Base-by-base conservation (phyloP, 768 basidiomycete genomes). In the Leucocoprinus sp. region DNA sequence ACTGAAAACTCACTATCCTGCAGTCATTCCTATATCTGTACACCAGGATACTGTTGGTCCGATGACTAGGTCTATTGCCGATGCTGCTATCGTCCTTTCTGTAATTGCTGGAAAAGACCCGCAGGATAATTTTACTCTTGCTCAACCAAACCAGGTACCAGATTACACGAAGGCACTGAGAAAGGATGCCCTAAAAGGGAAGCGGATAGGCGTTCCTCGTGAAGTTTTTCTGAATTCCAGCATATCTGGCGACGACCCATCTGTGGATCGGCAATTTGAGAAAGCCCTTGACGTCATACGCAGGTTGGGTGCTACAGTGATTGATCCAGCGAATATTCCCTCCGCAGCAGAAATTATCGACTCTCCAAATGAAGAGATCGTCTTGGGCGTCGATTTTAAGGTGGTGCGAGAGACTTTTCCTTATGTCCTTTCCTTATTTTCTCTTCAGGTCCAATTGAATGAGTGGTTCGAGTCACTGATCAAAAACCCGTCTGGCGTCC, bases 301-400 rank as follows among this genome's bases (percentile, higher is more conserved):
- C 27, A 50, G 50, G 2, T 60, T 76, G 1, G 74, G 75, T 1
- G 73, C 73, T 0, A 69, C 71, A 1, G 64, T 84, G 3, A 66
- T 83, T 5, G 81, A 84, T 54, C 78, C 80, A 0, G 75, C 78
- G 1, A 76, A 82, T 48, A 60, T 84, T 12, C 72, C 78, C 0
- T 73, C 74, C 21, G 74, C 72, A 2, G 65, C 70, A 0, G 77
- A 76, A 43, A 68, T 78, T 8, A 52, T 67, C 15, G 49, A 52
- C 2, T 72, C 73, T 0, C 68, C 69, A 11, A 76, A 78, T 45
- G 79, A 83, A 56, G 72, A 65, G 0, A 57, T 76, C 12, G 80
- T 82, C 2, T 50, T 78, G n/a, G 53, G 64, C 8, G 61, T 66
- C 0, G 80, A 83, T 50, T 77, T 83, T 62, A 83, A 80, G 68